Conservation (phyloP, 1,139 yeast genomes). For the Lodderomyces parapsilosis region DNA sequence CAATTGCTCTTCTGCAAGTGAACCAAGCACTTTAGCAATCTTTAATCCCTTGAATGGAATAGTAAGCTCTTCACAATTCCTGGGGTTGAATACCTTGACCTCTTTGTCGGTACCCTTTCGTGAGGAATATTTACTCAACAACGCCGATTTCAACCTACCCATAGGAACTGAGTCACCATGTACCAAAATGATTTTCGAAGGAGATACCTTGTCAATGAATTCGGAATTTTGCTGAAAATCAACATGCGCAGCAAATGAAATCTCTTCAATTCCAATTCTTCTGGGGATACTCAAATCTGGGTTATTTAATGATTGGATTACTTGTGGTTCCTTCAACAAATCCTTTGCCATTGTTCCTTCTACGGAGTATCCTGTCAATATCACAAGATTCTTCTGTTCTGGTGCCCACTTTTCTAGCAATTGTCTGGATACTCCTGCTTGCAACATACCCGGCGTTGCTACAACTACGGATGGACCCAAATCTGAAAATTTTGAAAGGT, state of each 20-base stretch:
- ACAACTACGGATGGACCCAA: slow-evolving; percentile 94
- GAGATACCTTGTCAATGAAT: slow-evolving; percentile 84
- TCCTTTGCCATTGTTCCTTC: slow-evolving; percentile 98
- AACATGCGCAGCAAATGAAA: slow-evolving; percentile 98
- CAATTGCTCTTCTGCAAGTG: slow-evolving; percentile 60
- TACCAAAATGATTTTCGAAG: slow-evolving; percentile 80
- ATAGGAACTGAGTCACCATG: slow-evolving; percentile 98
- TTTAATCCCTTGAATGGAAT: slow-evolving; percentile 81
- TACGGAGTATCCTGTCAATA: slow-evolving; percentile 94
- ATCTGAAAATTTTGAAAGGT: slow-evolving; percentile 83
- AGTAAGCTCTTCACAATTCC: slow-evolving; percentile 79
- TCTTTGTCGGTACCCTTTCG: slow-evolving; percentile 86
- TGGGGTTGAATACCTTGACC: slow-evolving; percentile 89
- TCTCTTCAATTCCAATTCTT: slow-evolving; percentile 85
- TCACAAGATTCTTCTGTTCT: slow-evolving; percentile 83
- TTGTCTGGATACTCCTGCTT: slow-evolving; percentile 91
- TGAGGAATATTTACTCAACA: slow-evolving; percentile 79
- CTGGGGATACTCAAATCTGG: slow-evolving; percentile 87
- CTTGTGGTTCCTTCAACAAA: slow-evolving; percentile 81
- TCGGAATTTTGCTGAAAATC: slow-evolving; percentile 92
- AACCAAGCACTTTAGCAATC: slow-evolving; percentile 82
- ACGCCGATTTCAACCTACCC: slow-evolving; percentile 94
- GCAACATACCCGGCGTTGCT: slow-evolving; percentile 98
- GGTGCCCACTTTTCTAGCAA: slow-evolving; percentile 96
- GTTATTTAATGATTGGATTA: slow-evolving; percentile 75